Base-by-base conservation (phyloP, 2,329 filamentous ascomycete genomes). In the Proliferodiscus dingleyae region DNA sequence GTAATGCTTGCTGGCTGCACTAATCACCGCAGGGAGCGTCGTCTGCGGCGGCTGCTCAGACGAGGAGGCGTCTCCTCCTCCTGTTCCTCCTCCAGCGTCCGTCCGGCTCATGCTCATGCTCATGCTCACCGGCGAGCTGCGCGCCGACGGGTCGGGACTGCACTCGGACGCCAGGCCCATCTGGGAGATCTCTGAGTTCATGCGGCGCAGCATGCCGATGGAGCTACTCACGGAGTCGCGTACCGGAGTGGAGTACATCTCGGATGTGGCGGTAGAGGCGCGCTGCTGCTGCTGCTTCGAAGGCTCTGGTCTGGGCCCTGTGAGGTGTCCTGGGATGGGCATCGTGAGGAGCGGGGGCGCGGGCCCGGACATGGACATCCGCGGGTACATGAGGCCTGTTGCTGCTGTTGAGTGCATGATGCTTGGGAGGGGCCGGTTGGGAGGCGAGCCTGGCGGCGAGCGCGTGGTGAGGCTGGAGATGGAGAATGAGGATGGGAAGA, bases 181-280 rank as follows among this genome's bases (percentile, higher is more conserved):
- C 19, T 42, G 43, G 15, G 43, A 47, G 10, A 57, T 18, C n/a
- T 54, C 49, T 21, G 44, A 49, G 34, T 58, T 59, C 55, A 56
- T 56, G 10, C 55, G 45, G 0, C 55, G 42, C 0, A 59, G 40
- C 38, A 53, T 43, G 6, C 32, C 22, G 18, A 59, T 50, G 2
- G 45, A 44, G 1, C 29, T 37, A 8, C 45, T 24, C 2, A 58
- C 36, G 2, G 47, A 49, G 6, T 50, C 46, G 6, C 45, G 39
- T 5, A 48, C 45, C 10, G 49, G 43, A 15, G 43, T n/a, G 36
- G 2, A 47, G n/a, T 8, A 30, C 34, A 3, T 32, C 29, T 2
- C 11, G 34, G n/a, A 1, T 40, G n/a, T n/a, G n/a, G n/a, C n/a
- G n/a, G n/a, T n/a, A n/a, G n/a, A n/a, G n/a, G n/a, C n/a, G n/a